These are phyloP conservation scores for Boeremia exigua DNA, from an alignment of 2,329 filamentous ascomycete species.

Conservation along the genomic window DNA sequence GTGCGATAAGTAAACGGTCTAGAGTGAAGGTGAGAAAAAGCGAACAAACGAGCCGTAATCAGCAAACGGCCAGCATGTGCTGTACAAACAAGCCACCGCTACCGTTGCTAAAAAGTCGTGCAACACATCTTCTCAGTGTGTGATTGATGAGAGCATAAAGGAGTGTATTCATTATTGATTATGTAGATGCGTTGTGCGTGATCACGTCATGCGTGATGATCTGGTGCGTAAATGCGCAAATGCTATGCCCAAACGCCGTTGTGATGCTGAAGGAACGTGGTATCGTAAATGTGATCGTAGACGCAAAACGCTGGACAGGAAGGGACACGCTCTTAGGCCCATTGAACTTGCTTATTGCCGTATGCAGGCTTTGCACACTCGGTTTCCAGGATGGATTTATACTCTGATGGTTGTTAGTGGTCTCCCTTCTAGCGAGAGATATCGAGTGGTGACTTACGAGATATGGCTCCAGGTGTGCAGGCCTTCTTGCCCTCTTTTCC, in stretches of 20 bases:
- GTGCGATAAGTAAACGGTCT: not conserved
- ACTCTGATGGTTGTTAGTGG: constrained; percentile 22
- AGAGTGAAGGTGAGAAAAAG: not conserved
- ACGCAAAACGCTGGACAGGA: constrained; percentile 4
- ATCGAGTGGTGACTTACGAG: constrained; percentile 12
- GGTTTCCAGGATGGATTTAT: constrained; percentile 20
- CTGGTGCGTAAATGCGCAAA: constrained; percentile 13
- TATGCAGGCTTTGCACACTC: constrained; percentile 20
- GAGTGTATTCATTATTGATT: constrained; percentile 20
- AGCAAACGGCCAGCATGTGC: not conserved
- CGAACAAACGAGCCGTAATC: not conserved
- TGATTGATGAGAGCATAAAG: constrained; percentile 7
- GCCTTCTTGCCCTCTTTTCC: constrained; percentile 11
- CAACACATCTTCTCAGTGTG: not conserved
- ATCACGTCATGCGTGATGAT: constrained; percentile 8
- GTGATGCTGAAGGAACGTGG: constrained; percentile 17
- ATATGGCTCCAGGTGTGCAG: constrained; percentile 26
- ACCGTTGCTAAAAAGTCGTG: not conserved
- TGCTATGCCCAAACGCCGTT: constrained; percentile 16
- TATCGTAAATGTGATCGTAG: constrained; percentile 11
- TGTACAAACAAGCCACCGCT: not conserved
- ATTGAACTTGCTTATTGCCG: constrained; percentile 20
- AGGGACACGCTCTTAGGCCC: not conserved
- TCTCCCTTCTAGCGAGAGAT: not conserved
- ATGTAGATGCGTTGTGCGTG: constrained; percentile 15